Conservation (phyloP, 345 rosid species). For the Eutrema yunnanense region DNA sequence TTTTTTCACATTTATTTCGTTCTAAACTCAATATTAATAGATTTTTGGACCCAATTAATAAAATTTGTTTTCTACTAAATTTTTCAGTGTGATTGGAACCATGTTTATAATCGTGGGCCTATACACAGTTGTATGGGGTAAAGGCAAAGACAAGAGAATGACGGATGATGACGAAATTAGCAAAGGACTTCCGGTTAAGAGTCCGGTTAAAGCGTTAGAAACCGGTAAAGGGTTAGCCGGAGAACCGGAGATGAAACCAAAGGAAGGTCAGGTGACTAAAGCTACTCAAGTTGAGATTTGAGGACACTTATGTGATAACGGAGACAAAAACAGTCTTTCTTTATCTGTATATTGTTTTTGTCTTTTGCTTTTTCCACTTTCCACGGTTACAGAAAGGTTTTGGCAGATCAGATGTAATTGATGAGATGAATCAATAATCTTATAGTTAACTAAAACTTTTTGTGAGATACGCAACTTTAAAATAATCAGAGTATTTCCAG, state of each 20-base stretch:
- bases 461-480: conserved; percentile 13
- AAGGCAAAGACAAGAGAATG: conserved; percentile 57
- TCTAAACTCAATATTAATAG: background rate
- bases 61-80: background rate
- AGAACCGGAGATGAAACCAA: conserved; percentile 10
- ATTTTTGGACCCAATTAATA: background rate
- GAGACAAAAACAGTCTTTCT: conserved; percentile 3
- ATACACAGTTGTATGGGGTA: conserved; percentile 89
- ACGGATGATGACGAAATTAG: conserved; percentile 9
- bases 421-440: conserved; percentile 16
- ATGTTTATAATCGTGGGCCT: conserved; percentile 68
- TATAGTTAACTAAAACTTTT: conserved; percentile 10
- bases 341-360: conserved; percentile 2
- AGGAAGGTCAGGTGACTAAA: conserved; percentile 5
- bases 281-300: conserved; percentile 16
- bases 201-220: conserved; percentile 12
- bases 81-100: conserved; percentile 73
- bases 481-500: background rate
- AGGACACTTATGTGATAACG: background rate
- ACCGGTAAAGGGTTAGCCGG: conserved; percentile 12
- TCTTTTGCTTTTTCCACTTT: background rate
- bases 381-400: conserved; percentile 13
- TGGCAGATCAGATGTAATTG: conserved; percentile 19
- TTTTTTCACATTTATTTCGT: background rate
- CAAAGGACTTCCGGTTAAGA: conserved; percentile 47